These are phyloP conservation scores for Botryotinia globosa DNA, from an alignment of 2,329 filamentous ascomycete genomes.

Conservation along the genomic window DNA sequence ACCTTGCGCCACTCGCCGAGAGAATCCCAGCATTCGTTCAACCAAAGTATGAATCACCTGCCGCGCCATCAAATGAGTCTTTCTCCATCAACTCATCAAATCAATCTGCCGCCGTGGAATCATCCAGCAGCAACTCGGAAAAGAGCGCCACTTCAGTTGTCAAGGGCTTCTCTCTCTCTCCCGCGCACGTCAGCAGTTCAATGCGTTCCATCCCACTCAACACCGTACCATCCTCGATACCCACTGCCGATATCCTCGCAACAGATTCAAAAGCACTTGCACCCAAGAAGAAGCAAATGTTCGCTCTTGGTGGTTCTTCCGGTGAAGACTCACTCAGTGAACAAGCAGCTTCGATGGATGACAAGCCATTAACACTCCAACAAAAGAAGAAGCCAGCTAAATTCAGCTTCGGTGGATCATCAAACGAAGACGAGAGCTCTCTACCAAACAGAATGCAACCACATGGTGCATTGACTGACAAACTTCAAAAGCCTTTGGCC, in stretches of 20 bases:
- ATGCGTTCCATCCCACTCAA: conserved; percentile 50
- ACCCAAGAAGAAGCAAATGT: conserved; percentile 58
- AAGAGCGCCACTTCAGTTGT: conserved; percentile 61
- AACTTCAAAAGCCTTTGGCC: conserved; percentile 44
- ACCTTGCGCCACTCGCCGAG: conserved; percentile 42
- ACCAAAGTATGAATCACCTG: conserved; percentile 50
- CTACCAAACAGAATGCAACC: conserved; percentile 49
- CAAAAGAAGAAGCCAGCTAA: conserved; percentile 55
- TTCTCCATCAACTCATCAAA: conserved; percentile 31
- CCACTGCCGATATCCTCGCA: conserved; percentile 51
- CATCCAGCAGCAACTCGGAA: conserved; percentile 35
- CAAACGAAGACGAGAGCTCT: conserved; percentile 79
- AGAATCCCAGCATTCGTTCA: background rate
- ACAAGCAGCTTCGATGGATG: conserved; percentile 34
- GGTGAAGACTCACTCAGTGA: conserved; percentile 40
- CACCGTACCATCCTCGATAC: conserved; percentile 41
- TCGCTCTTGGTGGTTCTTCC: conserved; percentile 45
- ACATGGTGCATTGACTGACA: conserved; percentile 54
- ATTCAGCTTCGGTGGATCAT: conserved; percentile 76
- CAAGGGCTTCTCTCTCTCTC: conserved; percentile 86
- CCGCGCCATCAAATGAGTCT: conserved; percentile 34
- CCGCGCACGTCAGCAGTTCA: conserved; percentile 67
- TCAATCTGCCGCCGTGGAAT: conserved; percentile 45
- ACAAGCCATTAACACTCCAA: conserved; percentile 26
- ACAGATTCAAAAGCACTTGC: conserved; percentile 58